phyloP scores from a whole-genome alignment of 129 eudicot genomes.

The Ambrosia artemisiifolia region DNA sequence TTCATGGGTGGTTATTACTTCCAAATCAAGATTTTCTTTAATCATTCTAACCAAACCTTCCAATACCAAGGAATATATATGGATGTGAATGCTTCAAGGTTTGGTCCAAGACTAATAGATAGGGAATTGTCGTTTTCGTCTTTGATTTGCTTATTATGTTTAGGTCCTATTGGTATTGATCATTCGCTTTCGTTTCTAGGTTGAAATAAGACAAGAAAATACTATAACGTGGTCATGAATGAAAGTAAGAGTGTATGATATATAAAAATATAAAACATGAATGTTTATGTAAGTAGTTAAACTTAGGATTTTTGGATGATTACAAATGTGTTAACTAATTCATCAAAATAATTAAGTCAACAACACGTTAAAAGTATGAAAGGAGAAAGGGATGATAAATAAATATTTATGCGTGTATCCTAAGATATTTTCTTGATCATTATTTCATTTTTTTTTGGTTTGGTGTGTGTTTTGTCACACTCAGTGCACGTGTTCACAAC shows the following conservation, averaged over 20 bases:
- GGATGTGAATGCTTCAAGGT: slow-evolving; percentile 13
- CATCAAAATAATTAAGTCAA: background rate
- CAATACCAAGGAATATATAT: slow-evolving; percentile 5
- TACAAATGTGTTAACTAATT: slow-evolving; percentile 6
- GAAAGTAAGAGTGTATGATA: background rate
- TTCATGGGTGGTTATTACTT: slow-evolving; percentile 45
- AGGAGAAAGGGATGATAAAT: background rate
- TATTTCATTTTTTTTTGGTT: background rate
- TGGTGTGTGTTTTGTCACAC: slow-evolving; percentile 34
- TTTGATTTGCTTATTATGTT: background rate
- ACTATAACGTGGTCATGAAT: too few species aligned
- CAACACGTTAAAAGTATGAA: slow-evolving; percentile 1
- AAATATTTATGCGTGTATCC: slow-evolving; percentile 21
- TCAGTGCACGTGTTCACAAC: slow-evolving; percentile 20
- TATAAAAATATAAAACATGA: background rate
- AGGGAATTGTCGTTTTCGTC: slow-evolving; percentile 20
- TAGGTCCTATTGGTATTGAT: background rate
- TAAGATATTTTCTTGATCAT: slow-evolving; percentile 16
- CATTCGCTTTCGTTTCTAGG: background rate
- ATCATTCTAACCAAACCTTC: slow-evolving; percentile 21
- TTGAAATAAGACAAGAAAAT: background rate
- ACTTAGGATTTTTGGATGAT: slow-evolving; percentile 7
- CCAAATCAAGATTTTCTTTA: slow-evolving; percentile 40
- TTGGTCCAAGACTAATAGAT: background rate
- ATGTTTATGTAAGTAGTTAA: background rate